These are phyloP conservation scores for Citrus trifoliata DNA, from an alignment of 345 rosid species.

Conservation along the genomic window DNA sequence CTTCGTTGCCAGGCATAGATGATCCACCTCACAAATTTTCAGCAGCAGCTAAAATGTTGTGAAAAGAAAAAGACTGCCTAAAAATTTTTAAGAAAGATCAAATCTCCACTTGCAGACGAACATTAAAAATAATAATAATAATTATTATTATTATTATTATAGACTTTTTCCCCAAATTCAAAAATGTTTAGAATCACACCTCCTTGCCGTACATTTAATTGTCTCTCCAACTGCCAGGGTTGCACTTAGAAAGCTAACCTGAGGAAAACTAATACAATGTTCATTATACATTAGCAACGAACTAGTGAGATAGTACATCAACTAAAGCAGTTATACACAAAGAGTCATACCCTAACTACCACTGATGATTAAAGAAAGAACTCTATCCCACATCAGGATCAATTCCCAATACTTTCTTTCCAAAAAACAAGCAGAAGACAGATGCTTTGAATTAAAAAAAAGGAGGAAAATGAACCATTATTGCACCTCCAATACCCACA, in stretches of 20 bases:
- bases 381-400: not conserved
- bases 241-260: slow-evolving; percentile 17
- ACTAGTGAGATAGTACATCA: not conserved
- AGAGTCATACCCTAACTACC: not conserved
- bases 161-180: not conserved
- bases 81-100: slow-evolving; percentile 12
- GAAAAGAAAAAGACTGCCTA: slow-evolving; percentile 25
- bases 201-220: slow-evolving; percentile 27
- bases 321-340: not conserved
- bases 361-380: not conserved
- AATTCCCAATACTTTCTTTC: not conserved
- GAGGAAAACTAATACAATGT: slow-evolving; percentile 9
- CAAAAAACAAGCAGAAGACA: not conserved
- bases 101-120: not conserved
- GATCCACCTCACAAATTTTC: slow-evolving; percentile 29
- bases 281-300: not conserved
- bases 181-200: slow-evolving; percentile 20
- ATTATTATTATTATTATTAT: no score
- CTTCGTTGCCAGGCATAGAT: slow-evolving; percentile 98
- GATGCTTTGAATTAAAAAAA: not conserved
- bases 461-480: not conserved
- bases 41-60: slow-evolving; percentile 29
- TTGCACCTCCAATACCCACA: not conserved
- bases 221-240: slow-evolving; percentile 21
- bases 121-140: no score